A percentile compares a stretch with the other conserved stretches of the same genome.
These are phyloP conservation scores for Tylopilus balloui DNA, from an alignment of 768 basidiomycete species.

Conservation along the genomic window DNA sequence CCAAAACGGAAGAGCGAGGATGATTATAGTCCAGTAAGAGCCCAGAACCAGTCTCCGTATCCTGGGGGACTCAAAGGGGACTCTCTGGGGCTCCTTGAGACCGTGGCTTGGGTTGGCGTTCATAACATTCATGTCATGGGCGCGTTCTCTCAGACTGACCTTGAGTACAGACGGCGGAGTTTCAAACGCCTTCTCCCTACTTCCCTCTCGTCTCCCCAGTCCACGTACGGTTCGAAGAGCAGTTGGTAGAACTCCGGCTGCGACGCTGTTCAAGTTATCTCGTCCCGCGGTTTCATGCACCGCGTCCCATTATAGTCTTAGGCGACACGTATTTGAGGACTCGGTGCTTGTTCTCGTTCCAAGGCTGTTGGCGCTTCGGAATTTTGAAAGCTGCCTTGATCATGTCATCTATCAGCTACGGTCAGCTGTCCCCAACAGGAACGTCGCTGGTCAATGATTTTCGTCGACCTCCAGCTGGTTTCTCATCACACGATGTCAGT, in stretches of 20 bases:
- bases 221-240: constrained; percentile 6
- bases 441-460: constrained; percentile 25
- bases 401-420: constrained; percentile 29
- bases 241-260: constrained; percentile 5
- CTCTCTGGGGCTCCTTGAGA: constrained; percentile 43
- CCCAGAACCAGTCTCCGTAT: constrained; percentile 58
- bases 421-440: constrained; percentile 24
- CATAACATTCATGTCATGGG: constrained; percentile 19
- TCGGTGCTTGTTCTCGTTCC: constrained; percentile 1
- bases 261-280: neutral
- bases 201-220: constrained; percentile 15
- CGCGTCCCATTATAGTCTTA: neutral
- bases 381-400: constrained; percentile 2
- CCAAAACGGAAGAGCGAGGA: constrained; percentile 86
- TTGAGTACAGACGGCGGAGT: constrained; percentile 27
- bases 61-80: constrained; percentile 48
- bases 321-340: constrained; percentile 4
- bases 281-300: constrained; percentile 5
- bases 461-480: constrained; percentile 25
- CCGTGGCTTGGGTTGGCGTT: constrained; percentile 20
- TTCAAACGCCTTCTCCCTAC: constrained; percentile 28
- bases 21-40: constrained; percentile 74
- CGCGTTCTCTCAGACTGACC: constrained; percentile 8
- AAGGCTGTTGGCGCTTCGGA: constrained; percentile 6
- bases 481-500: constrained; percentile 33